A percentile compares a stretch with the other conserved stretches of the same genome.
These are phyloP conservation scores for Septoria petroselini DNA, from an alignment of 2,329 filamentous ascomycete species.

Conservation along the genomic window DNA sequence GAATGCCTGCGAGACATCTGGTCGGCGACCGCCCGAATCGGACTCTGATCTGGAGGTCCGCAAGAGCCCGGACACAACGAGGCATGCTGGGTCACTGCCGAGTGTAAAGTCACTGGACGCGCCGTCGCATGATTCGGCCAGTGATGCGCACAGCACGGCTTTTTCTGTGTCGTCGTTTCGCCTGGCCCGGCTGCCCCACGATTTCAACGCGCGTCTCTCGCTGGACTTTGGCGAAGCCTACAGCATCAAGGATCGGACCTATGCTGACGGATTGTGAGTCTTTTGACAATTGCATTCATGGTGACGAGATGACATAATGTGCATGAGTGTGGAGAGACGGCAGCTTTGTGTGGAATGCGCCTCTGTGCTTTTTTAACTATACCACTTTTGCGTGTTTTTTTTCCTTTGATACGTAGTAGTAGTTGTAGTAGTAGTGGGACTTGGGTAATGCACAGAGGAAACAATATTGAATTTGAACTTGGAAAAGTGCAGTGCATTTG, in stretches of 20 bases:
- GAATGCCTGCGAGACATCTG: neutral
- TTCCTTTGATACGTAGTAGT: neutral
- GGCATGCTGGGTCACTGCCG: no score
- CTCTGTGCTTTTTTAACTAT: constrained; percentile 12
- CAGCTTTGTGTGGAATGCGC: constrained; percentile 7
- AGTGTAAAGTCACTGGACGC: no score
- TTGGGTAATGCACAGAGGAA: no score
- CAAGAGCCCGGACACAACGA: neutral
- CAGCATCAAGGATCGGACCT: neutral
- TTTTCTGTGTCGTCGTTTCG: constrained; percentile 3
- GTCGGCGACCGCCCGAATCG: neutral
- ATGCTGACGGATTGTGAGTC: neutral
- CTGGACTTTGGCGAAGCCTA: constrained; percentile 4
- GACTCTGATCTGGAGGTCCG: neutral
- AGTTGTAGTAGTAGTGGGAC: no score
- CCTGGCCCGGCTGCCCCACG: neutral
- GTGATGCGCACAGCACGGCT: neutral
- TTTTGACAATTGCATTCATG: neutral
- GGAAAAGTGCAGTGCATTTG: no score
- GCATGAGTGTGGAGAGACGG: constrained; percentile 13
- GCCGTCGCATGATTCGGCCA: neutral
- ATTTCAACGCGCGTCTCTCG: neutral
- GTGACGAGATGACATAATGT: constrained; percentile 8
- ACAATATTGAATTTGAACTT: no score
- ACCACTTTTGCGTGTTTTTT: constrained; percentile 17